phyloP scores from a whole-genome alignment of 2,329 filamentous ascomycete species.

The Blumeria graminis region DNA sequence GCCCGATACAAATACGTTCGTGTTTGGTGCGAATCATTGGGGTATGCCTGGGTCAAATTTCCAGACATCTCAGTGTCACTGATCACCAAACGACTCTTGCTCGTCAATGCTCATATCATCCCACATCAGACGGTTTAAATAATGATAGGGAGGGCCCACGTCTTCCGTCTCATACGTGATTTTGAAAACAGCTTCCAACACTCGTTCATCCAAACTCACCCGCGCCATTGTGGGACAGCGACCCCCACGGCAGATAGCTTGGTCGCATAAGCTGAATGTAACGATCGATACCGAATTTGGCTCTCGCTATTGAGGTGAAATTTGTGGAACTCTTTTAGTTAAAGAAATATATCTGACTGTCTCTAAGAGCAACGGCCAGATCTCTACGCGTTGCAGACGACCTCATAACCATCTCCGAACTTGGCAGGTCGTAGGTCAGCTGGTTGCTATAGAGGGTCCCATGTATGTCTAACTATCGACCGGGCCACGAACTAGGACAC shows the following conservation, averaged over 20 bases:
- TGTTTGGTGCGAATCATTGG: constrained; percentile 23
- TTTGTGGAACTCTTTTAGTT: background rate
- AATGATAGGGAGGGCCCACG: constrained; percentile 13
- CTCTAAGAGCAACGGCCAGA: background rate
- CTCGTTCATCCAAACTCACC: constrained; percentile 6
- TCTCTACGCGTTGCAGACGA: background rate
- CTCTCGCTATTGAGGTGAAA: background rate
- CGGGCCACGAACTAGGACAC: constrained; percentile 23
- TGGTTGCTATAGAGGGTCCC: constrained; percentile 44
- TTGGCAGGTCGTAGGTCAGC: background rate
- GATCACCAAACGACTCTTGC: constrained; percentile 11
- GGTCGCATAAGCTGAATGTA: background rate
- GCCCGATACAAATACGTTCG: constrained; percentile 21
- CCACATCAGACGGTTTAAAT: constrained; percentile 15
- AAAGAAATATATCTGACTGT: background rate
- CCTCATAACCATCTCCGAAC: too few species aligned
- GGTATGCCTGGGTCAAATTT: constrained; percentile 22
- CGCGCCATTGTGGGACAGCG: constrained; percentile 10
- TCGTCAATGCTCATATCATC: constrained; percentile 12
- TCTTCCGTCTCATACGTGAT: constrained; percentile 3
- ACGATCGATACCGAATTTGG: background rate
- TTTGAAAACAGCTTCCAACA: constrained; percentile 5
- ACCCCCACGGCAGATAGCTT: constrained; percentile 6
- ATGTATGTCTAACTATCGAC: constrained; percentile 40
- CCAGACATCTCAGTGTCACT: constrained; percentile 16